Percentiles rank a stretch among this genome's conserved stretches.
Conservation (phyloP, 768 basidiomycete genomes). For the Leccinum boreale region DNA sequence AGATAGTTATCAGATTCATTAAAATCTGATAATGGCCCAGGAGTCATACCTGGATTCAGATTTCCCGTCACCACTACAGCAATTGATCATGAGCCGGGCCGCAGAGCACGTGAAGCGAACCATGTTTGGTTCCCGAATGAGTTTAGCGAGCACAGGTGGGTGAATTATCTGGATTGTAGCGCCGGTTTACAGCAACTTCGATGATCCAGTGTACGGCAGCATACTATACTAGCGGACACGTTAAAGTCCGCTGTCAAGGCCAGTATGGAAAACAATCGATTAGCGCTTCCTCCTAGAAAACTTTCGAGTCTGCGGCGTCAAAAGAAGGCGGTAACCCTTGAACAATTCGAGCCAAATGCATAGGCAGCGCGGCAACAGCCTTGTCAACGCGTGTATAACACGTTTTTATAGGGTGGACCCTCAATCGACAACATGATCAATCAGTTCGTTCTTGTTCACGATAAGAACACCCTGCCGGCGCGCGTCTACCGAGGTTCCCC, state of each 20-base stretch:
- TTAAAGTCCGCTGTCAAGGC: conserved; percentile 15
- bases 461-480: conserved; percentile 28
- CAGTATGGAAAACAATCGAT: conserved; percentile 1
- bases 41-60: not conserved
- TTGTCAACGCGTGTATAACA: conserved; percentile 31
- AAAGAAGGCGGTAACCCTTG: conserved; percentile 18
- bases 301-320: conserved; percentile 16
- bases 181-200: conserved; percentile 11
- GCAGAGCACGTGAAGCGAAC: not conserved
- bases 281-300: conserved; percentile 11
- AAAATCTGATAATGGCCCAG: not conserved
- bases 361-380: conserved; percentile 30
- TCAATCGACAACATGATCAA: conserved; percentile 30
- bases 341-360: conserved; percentile 19
- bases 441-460: conserved; percentile 16
- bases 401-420: conserved; percentile 37
- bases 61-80: not conserved
- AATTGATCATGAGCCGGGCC: not conserved
- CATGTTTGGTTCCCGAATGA: not conserved
- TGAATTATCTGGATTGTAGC: not conserved
- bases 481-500: conserved; percentile 12
- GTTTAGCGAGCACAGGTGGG: conserved; percentile 9
- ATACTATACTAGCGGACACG: not conserved
- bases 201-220: not conserved
- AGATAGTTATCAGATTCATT: not conserved